phyloP scores from a whole-genome alignment of 768 basidiomycete genomes.

The Atractiella rhizophila region DNA sequence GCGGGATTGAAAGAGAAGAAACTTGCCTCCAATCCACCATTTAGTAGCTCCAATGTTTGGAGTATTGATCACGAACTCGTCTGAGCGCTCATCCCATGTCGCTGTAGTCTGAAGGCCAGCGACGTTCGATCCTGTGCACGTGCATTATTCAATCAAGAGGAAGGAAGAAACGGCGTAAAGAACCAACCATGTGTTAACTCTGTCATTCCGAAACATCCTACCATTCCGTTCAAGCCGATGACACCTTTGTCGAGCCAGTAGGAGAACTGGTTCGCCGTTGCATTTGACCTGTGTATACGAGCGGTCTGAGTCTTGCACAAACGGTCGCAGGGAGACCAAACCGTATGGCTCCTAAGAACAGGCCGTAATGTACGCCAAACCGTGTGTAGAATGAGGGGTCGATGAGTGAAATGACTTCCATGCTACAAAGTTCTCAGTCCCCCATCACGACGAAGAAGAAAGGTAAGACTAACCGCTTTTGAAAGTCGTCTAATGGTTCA shows the following conservation, averaged over 20 bases:
- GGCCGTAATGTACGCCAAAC: conserved; percentile 11
- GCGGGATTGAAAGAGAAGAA: not conserved
- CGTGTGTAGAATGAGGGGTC: conserved; percentile 25
- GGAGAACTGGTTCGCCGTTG: conserved; percentile 23
- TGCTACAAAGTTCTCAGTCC: too few relatives aligned
- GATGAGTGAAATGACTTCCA: conserved; percentile 24
- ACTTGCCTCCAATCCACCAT: conserved; percentile 27
- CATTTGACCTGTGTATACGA: conserved; percentile 23
- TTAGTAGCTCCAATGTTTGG: conserved; percentile 25
- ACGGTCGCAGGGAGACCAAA: not conserved
- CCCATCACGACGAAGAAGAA: too few relatives aligned
- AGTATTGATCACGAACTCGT: conserved; percentile 27
- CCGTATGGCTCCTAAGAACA: conserved; percentile 1
- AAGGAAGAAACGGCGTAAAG: not conserved
- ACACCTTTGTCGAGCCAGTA: conserved; percentile 26
- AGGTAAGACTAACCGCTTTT: too few relatives aligned
- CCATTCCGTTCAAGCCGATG: conserved; percentile 24
- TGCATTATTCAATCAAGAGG: conserved; percentile 8
- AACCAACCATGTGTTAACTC: conserved; percentile 11
- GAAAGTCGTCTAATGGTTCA: conserved; percentile 23
- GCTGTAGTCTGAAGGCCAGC: conserved; percentile 27
- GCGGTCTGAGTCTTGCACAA: conserved; percentile 17
- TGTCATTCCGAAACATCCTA: conserved; percentile 23
- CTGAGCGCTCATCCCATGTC: conserved; percentile 23
- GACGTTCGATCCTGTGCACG: conserved; percentile 24